phyloP scores from a whole-genome alignment of 2,329 filamentous ascomycete species.

The Fusarium nygamai region DNA sequence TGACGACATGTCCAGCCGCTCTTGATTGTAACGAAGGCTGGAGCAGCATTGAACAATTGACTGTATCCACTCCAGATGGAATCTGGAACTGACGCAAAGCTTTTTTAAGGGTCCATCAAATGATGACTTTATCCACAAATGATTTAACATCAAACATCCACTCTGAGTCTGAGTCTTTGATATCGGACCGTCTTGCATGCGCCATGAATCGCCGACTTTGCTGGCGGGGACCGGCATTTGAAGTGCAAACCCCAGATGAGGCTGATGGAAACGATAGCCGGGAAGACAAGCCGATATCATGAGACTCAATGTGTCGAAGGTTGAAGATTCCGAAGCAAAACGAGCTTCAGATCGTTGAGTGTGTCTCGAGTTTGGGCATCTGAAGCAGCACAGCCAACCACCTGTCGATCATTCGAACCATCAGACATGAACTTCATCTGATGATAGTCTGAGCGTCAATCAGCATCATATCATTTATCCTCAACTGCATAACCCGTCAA shows the following conservation, averaged over 20 bases:
- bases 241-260: constrained; percentile 11
- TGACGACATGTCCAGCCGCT: neutral
- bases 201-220: constrained; percentile 13
- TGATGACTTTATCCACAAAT: constrained; percentile 12
- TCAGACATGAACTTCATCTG: neutral
- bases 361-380: constrained; percentile 1
- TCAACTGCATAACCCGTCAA: constrained; percentile 11
- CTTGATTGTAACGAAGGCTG: neutral
- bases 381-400: constrained; percentile 9
- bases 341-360: constrained; percentile 11
- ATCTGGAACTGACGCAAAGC: constrained; percentile 10
- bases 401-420: constrained; percentile 14
- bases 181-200: constrained; percentile 35
- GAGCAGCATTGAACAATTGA: neutral
- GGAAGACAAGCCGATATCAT: neutral
- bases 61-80: neutral
- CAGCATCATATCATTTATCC: neutral
- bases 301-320: neutral
- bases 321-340: constrained; percentile 10
- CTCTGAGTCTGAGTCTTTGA: neutral
- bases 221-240: constrained; percentile 14
- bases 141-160: constrained; percentile 27
- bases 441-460: neutral
- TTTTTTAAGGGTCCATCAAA: constrained; percentile 17
- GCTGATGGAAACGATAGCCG: neutral